Percentiles rank a stretch among this genome's conserved stretches.
Conservation (phyloP, 2,329 filamentous ascomycete species). For the Sporothrix pseudoabietina region DNA sequence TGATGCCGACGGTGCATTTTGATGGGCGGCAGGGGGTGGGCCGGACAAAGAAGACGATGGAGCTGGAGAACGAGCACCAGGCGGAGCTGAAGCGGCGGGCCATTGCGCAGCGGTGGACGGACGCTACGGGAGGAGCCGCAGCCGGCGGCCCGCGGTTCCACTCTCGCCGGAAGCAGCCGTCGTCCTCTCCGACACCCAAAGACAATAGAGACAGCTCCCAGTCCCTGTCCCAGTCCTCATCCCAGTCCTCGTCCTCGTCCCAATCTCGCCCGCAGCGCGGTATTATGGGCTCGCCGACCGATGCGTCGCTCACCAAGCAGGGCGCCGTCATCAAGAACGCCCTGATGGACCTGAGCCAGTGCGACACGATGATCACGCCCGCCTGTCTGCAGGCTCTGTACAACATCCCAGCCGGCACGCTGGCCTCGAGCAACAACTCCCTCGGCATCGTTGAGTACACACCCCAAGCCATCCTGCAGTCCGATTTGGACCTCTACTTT, state of each 20-base stretch:
- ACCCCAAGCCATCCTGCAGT: constrained; percentile 55
- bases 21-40: constrained; percentile 41
- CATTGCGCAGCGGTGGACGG: constrained; percentile 19
- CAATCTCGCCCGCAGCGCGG: constrained; percentile 34
- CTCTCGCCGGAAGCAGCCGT: not conserved
- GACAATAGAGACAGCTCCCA: not conserved
- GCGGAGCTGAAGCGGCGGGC: constrained; percentile 38
- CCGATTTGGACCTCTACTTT: constrained; percentile 54
- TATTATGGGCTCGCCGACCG: constrained; percentile 39
- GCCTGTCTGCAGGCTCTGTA: constrained; percentile 57
- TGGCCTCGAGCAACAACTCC: constrained; percentile 47
- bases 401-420: constrained; percentile 46
- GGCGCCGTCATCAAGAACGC: constrained; percentile 40
- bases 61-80: constrained; percentile 36
- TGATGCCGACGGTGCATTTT: constrained; percentile 47
- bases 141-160: constrained; percentile 23
- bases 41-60: constrained; percentile 36
- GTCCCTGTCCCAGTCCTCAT: not conserved
- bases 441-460: constrained; percentile 59
- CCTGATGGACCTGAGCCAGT: constrained; percentile 44
- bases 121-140: not conserved
- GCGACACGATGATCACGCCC: constrained; percentile 59
- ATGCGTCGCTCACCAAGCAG: constrained; percentile 40
- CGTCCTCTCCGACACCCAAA: not conserved
- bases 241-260: not conserved